These are phyloP conservation scores for Leishmania tropica DNA, from an alignment of 208 protist genomes.

Conservation along the genomic window DNA sequence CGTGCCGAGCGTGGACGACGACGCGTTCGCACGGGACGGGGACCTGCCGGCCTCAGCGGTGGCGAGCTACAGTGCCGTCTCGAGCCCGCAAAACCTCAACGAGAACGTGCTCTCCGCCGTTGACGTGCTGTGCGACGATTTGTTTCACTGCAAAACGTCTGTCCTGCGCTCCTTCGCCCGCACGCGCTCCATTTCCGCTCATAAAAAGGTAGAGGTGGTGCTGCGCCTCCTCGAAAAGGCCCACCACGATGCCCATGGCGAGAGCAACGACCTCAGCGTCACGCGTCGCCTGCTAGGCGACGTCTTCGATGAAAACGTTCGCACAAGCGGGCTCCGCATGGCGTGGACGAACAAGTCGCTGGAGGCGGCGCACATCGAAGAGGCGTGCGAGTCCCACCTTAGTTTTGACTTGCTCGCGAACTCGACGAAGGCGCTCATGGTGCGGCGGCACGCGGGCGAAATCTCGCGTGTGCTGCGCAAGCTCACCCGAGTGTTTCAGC, in stretches of 20 bases:
- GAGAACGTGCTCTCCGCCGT: constrained; percentile 67
- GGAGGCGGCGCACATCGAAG: constrained; percentile 89
- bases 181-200: constrained; percentile 44
- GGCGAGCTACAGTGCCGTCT: neutral
- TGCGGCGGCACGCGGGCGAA: constrained; percentile 71
- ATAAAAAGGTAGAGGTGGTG: constrained; percentile 76
- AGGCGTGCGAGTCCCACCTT: constrained; percentile 77
- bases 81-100: constrained; percentile 16
- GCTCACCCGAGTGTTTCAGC: constrained; percentile 78
- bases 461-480: constrained; percentile 63
- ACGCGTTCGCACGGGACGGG: constrained; percentile 33
- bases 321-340: constrained; percentile 76
- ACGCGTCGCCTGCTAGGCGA: constrained; percentile 83
- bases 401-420: constrained; percentile 81
- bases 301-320: constrained; percentile 83
- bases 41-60: constrained; percentile 17
- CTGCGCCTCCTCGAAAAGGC: constrained; percentile 76
- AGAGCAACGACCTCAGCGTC: constrained; percentile 70
- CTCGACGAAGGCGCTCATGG: constrained; percentile 78
- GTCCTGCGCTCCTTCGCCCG: constrained; percentile 82
- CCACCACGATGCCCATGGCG: constrained; percentile 80
- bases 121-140: constrained; percentile 88
- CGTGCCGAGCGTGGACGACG: constrained; percentile 38
- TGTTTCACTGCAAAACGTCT: constrained; percentile 87
- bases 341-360: constrained; percentile 89